Evolutionary conservation across 306 rosid species (phyloP).

Genomic region (Hippophae gyantsensis): DNA sequence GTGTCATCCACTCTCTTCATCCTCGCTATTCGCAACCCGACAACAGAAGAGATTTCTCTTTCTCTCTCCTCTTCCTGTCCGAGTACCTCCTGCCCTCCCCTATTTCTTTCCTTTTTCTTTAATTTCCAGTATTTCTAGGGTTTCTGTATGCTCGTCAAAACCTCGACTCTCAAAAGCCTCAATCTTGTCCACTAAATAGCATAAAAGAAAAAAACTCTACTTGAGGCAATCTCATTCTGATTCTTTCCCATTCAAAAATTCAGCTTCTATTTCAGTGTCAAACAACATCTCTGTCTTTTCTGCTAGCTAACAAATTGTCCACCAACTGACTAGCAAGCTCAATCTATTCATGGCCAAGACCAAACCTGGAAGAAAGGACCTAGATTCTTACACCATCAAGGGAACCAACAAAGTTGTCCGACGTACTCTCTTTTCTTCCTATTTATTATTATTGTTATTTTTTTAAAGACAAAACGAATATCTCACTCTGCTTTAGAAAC

Average conservation of each 20-base stretch:
- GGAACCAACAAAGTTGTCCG: slow-evolving; percentile 55
- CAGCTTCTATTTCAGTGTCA: not conserved
- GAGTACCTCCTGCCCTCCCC: not conserved
- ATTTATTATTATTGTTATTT: too few relatives aligned
- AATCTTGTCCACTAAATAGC: slow-evolving; percentile 4
- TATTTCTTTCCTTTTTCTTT: slow-evolving; percentile 1
- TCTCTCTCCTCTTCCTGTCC: too few relatives aligned
- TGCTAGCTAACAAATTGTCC: not conserved
- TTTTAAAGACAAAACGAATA: too few relatives aligned
- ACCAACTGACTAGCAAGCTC: slow-evolving; percentile 6
- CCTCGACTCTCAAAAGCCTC: not conserved
- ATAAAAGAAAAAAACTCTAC: not conserved
- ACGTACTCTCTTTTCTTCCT: slow-evolving; percentile 23
- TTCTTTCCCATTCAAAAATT: slow-evolving; percentile 6
- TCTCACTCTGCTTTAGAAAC: too few relatives aligned
- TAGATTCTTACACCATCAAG: slow-evolving; percentile 54
- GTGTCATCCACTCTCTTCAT: slow-evolving; percentile 32
- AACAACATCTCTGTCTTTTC: not conserved
- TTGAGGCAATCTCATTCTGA: slow-evolving; percentile 1
- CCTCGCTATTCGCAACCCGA: slow-evolving; percentile 10
- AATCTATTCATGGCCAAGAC: slow-evolving; percentile 48
- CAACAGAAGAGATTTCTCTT: slow-evolving; percentile 4
- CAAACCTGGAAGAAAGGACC: slow-evolving; percentile 55
- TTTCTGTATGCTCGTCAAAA: slow-evolving; percentile 14
- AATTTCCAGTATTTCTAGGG: slow-evolving; percentile 25